Conservation (phyloP, 768 basidiomycete species). For the Xerocomus spinulosus region DNA sequence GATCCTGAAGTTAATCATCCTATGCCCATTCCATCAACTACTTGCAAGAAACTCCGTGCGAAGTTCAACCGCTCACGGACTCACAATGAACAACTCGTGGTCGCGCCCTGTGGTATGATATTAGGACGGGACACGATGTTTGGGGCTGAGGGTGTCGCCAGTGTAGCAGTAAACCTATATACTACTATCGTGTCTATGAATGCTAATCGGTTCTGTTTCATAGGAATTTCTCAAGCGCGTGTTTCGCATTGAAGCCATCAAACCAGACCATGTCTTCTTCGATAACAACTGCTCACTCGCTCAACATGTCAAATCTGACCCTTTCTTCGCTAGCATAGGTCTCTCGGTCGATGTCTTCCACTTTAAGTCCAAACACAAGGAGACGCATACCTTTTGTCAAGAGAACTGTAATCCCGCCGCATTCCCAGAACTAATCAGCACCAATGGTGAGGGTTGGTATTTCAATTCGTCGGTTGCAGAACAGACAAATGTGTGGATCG, state of each 20-base stretch:
- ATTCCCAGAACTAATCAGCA: slow-evolving; percentile 26
- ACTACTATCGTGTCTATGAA: no score
- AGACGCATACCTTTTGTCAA: slow-evolving; percentile 22
- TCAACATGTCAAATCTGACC: not conserved
- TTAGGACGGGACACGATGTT: not conserved
- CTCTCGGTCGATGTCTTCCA: slow-evolving; percentile 37
- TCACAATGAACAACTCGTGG: slow-evolving; percentile 3
- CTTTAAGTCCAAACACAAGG: slow-evolving; percentile 34
- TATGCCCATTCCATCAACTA: no score
- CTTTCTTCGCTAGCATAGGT: slow-evolving; percentile 16
- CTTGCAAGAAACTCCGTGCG: not conserved
- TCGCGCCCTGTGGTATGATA: slow-evolving; percentile 1
- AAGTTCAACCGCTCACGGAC: not conserved
- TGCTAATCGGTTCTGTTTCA: not conserved
- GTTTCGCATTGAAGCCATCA: not conserved
- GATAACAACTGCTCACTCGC: slow-evolving; percentile 10
- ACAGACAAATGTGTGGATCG: slow-evolving; percentile 37
- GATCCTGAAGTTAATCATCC: not conserved
- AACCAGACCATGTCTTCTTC: slow-evolving; percentile 2
- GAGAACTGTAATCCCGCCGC: slow-evolving; percentile 28
- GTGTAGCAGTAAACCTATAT: not conserved
- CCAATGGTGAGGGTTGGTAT: slow-evolving; percentile 26
- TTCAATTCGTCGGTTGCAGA: slow-evolving; percentile 37
- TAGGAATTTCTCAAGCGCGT: slow-evolving; percentile 8
- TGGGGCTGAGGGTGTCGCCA: slow-evolving; percentile 3